phyloP scores from a whole-genome alignment of 164 flowering plant species.

The Berberis thunbergii region DNA sequence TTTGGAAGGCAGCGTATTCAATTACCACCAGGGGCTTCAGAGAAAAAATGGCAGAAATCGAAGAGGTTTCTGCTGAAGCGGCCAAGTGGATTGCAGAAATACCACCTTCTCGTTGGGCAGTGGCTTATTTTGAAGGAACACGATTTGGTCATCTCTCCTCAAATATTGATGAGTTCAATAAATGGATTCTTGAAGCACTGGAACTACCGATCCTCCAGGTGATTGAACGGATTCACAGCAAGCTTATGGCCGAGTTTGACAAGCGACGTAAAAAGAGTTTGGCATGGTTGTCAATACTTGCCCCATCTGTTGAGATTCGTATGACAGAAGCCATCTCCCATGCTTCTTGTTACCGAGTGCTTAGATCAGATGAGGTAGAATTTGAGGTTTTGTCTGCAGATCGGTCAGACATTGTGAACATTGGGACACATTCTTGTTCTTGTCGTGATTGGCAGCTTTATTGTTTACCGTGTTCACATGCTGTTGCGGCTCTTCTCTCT shows the following conservation, averaged over 20 bases:
- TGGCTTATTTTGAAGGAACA: slow-evolving; percentile 2
- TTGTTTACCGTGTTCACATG: slow-evolving; percentile 81
- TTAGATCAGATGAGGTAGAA: slow-evolving; percentile 74
- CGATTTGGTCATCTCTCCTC: slow-evolving; percentile 4
- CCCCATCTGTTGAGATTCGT: slow-evolving; percentile 65
- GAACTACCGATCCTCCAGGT: slow-evolving; percentile 76
- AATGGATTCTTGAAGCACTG: slow-evolving; percentile 63
- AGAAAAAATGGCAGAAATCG: slow-evolving; percentile 1
- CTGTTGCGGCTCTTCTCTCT: slow-evolving; percentile 67
- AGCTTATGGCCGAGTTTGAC: slow-evolving; percentile 45
- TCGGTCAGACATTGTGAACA: slow-evolving; percentile 65
- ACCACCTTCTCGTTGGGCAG: slow-evolving; percentile 2
- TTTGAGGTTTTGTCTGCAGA: slow-evolving; percentile 69
- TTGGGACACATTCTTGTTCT: slow-evolving; percentile 49
- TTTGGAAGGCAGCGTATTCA: slow-evolving; percentile 4
- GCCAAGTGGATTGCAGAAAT: background rate
- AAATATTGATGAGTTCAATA: background rate
- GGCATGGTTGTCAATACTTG: slow-evolving; percentile 49
- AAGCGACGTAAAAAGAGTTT: slow-evolving; percentile 38
- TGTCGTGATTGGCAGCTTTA: slow-evolving; percentile 82
- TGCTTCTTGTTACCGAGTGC: slow-evolving; percentile 51
- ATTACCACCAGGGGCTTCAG: background rate
- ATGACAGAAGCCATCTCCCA: slow-evolving; percentile 41
- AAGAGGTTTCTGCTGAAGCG: slow-evolving; percentile 3
- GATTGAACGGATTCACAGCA: slow-evolving; percentile 52